These are phyloP conservation scores for Apocynum venetum DNA, from an alignment of 257 asterid species.

Conservation along the genomic window DNA sequence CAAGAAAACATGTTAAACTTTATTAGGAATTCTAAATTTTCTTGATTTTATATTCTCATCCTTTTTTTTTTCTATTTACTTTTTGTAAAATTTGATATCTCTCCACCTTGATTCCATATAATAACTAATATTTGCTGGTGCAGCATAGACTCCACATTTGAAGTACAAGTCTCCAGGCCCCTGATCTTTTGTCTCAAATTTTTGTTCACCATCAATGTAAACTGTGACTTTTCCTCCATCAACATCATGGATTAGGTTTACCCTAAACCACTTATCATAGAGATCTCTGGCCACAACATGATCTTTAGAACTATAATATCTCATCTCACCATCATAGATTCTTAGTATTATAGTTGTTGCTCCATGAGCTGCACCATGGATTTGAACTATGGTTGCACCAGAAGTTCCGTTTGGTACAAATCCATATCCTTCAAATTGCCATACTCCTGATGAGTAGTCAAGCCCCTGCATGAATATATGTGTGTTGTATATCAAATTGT, in stretches of 20 bases:
- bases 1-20: too few relatives aligned
- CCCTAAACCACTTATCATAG: conserved; percentile 36
- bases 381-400: conserved; percentile 32
- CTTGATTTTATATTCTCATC: too few relatives aligned
- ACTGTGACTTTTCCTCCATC: conserved; percentile 29
- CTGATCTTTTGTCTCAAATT: conserved; percentile 21
- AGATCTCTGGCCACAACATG: conserved; percentile 19
- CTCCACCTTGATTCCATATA: conserved; percentile 42
- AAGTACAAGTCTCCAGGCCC: conserved; percentile 31
- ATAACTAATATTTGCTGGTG: conserved; percentile 29
- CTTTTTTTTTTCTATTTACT: neutral
- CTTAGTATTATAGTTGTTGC: conserved; percentile 29
- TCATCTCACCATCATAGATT: conserved; percentile 23
- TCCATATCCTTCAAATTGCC: conserved; percentile 40
- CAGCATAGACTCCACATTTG: conserved; percentile 40
- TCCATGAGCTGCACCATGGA: conserved; percentile 29
- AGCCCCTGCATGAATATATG: conserved; percentile 17
- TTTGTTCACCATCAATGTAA: conserved; percentile 25
- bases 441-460: conserved; percentile 34
- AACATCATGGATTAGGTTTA: conserved; percentile 31
- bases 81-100: conserved; percentile 34
- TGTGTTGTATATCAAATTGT: too few relatives aligned
- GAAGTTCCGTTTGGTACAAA: conserved; percentile 40
- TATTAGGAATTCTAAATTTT: too few relatives aligned
- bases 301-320: conserved; percentile 18